Conservation (phyloP, 331 rosid species). For the Rhamnella rubrinervis region DNA sequence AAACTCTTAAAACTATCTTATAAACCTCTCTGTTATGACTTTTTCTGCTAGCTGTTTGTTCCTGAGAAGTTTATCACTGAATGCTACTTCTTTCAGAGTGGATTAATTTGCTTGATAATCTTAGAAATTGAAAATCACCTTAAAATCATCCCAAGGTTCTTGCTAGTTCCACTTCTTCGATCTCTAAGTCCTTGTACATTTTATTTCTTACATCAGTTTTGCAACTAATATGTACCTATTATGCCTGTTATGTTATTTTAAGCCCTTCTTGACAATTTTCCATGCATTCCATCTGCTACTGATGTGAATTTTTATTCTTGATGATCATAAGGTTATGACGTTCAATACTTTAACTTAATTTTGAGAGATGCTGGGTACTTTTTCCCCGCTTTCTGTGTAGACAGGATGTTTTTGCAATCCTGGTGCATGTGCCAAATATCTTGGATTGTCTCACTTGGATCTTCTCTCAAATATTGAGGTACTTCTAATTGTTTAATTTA, state of each 20-base stretch:
- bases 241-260: background rate
- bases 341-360: background rate
- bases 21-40: background rate
- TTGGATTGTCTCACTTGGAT: slow-evolving; percentile 81
- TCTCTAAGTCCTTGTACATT: background rate
- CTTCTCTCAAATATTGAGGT: slow-evolving; percentile 87
- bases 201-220: background rate
- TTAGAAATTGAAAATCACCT: too few relatives aligned
- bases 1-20: background rate
- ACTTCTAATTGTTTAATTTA: slow-evolving; percentile 6
- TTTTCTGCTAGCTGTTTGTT: background rate
- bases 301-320: background rate
- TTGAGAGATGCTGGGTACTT: slow-evolving; percentile 9
- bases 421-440: slow-evolving; percentile 98
- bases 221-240: background rate
- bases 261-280: background rate
- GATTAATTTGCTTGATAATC: background rate
- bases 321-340: background rate
- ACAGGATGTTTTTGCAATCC: slow-evolving; percentile 99
- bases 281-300: background rate
- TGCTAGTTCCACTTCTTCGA: too few relatives aligned
- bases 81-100: background rate
- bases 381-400: slow-evolving; percentile 43
- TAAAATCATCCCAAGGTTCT: too few relatives aligned
- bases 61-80: background rate